A percentile compares a stretch with the other conserved stretches of the same genome.
Conservation (phyloP, 257 asterid genomes). For the Lycium barbarum region DNA sequence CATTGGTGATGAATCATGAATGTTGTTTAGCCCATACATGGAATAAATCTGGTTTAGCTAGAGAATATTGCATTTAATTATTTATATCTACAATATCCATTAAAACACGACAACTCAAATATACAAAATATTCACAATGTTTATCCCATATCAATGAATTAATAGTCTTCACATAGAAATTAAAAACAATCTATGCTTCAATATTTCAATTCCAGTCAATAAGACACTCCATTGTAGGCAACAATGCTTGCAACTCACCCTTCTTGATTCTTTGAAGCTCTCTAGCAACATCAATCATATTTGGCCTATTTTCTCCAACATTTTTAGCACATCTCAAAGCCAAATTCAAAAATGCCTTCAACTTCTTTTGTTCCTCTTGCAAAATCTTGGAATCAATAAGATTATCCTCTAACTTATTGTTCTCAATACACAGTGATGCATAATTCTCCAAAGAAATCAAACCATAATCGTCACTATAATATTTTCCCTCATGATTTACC, state of each 20-base stretch:
- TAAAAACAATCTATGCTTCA: neutral
- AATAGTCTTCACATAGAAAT: neutral
- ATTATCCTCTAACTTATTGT: neutral
- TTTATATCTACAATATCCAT: no score
- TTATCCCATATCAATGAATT: neutral
- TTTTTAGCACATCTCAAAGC: slow-evolving; percentile 25
- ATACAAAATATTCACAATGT: neutral
- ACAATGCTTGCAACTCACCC: neutral
- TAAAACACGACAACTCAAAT: no score
- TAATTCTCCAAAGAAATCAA: neutral
- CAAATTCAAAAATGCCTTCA: slow-evolving; percentile 13
- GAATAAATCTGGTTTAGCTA: no score
- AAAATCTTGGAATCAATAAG: slow-evolving; percentile 18
- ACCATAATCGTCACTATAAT: slow-evolving; percentile 12
- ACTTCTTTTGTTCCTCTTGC: slow-evolving; percentile 11
- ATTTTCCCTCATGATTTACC: neutral
- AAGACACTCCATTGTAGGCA: neutral
- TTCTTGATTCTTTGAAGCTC: slow-evolving; percentile 24
- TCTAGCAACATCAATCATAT: slow-evolving; percentile 37
- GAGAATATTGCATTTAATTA: no score
- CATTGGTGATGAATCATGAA: no score
- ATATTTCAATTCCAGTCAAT: neutral
- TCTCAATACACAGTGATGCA: neutral
- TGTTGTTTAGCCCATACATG: no score
- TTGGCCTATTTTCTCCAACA: slow-evolving; percentile 28